Percentiles rank a stretch among this genome's conserved stretches.
These are phyloP conservation scores for Botrytis medusae DNA, from an alignment of 2,329 filamentous ascomycete genomes.

Conservation along the genomic window DNA sequence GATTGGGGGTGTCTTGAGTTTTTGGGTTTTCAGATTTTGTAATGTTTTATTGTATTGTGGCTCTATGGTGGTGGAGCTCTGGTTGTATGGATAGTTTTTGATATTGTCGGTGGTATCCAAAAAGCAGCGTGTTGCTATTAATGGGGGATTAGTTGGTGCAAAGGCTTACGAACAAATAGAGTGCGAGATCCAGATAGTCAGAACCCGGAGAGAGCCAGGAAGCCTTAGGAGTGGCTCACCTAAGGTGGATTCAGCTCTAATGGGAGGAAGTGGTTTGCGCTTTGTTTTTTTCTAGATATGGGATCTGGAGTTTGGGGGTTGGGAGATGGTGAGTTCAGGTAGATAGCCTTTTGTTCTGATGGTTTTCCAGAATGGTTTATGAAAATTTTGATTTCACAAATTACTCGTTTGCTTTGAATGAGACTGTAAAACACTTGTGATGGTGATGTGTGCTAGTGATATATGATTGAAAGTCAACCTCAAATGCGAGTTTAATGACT, in stretches of 20 bases:
- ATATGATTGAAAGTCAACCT: background rate
- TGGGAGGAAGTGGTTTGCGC: background rate
- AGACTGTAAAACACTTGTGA: background rate
- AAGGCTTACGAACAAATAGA: no score
- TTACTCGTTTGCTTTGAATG: background rate
- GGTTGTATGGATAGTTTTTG: no score
- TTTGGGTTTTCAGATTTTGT: background rate
- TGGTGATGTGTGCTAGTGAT: background rate
- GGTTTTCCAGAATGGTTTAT: background rate
- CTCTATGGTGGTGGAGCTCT: background rate
- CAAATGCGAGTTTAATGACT: background rate
- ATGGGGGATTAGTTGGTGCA: background rate
- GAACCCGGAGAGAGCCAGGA: conserved; percentile 4
- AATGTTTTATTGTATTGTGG: background rate
- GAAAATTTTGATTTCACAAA: background rate
- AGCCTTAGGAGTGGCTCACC: background rate
- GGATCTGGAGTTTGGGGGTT: background rate
- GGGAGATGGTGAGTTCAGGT: background rate
- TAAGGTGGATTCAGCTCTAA: conserved; percentile 9
- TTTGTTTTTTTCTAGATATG: background rate
- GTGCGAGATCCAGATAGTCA: background rate
- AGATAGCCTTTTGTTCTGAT: background rate
- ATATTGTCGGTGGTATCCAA: background rate
- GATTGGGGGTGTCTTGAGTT: background rate
- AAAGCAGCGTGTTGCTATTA: background rate